phyloP scores from a whole-genome alignment of 306 rosid species.

The Datisca glomerata region DNA sequence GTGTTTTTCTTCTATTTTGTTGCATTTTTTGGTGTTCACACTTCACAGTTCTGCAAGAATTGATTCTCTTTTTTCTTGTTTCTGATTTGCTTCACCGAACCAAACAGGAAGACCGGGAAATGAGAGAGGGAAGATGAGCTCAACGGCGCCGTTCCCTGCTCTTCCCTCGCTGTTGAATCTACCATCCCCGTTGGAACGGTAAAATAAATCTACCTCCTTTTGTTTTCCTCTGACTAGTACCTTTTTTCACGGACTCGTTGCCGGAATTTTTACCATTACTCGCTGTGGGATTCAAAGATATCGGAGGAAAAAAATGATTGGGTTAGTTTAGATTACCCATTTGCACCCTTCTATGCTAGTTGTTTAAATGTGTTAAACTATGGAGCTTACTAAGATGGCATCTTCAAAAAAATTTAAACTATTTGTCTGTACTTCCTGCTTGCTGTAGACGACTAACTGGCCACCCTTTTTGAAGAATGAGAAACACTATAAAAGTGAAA shows the following conservation, averaged over 20 bases:
- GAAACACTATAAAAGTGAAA: neutral
- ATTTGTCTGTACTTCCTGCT: neutral
- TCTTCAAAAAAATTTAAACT: neutral
- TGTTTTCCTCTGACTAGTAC: too few species aligned
- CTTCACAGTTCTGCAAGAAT: neutral
- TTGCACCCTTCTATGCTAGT: neutral
- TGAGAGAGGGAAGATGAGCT: slow-evolving; percentile 38
- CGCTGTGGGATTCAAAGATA: slow-evolving; percentile 59
- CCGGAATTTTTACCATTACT: slow-evolving; percentile 40
- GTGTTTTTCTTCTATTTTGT: too few species aligned
- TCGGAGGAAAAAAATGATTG: slow-evolving; percentile 56
- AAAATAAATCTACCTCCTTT: neutral
- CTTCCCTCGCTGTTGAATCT: slow-evolving; percentile 52
- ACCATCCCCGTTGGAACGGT: slow-evolving; percentile 62
- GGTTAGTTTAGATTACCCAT: slow-evolving; percentile 33
- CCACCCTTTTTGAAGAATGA: neutral
- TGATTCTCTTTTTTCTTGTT: neutral
- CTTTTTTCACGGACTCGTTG: too few species aligned
- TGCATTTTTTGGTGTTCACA: neutral
- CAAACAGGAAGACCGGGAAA: neutral
- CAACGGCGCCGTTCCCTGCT: slow-evolving; percentile 42
- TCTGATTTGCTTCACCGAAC: neutral
- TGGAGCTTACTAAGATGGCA: neutral
- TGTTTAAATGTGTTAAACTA: neutral
- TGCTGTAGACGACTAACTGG: neutral